Conservation (phyloP, 345 rosid species). For the Corchorus capsularis region DNA sequence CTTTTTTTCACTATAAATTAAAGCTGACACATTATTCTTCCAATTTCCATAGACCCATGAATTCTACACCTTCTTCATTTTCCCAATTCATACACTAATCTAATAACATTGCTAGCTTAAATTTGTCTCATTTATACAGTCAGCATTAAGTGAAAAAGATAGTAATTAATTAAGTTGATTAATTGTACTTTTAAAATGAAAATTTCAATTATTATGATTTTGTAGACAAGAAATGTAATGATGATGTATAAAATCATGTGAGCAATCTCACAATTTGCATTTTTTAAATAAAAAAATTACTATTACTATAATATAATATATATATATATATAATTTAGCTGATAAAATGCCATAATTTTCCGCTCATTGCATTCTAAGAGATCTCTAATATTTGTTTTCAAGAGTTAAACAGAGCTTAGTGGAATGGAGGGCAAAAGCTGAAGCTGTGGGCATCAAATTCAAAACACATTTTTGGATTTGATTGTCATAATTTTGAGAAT, state of each 20-base stretch:
- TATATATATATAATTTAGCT: not conserved
- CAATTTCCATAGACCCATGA: not conserved
- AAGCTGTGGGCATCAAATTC: not conserved
- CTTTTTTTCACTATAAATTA: no score
- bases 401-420: no score
- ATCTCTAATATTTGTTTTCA: not conserved
- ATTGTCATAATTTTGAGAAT: not conserved
- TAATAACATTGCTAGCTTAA: not conserved
- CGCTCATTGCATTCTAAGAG: not conserved
- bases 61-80: not conserved
- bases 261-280: not conserved
- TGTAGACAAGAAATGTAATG: not conserved
- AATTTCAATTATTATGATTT: not conserved
- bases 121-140: not conserved
- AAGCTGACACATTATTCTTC: not conserved
- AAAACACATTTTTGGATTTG: not conserved
- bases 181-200: not conserved
- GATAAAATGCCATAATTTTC: not conserved
- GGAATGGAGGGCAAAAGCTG: no score
- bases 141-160: not conserved
- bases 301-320: no score
- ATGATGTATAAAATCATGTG: not conserved
- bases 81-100: not conserved
- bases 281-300: not conserved
- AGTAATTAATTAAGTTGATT: not conserved